A percentile compares a stretch with the other conserved stretches of the same genome.
Evolutionary conservation across 2,329 filamentous ascomycete genomes (phyloP).

Genomic region (Aureobasidium vineae): DNA sequence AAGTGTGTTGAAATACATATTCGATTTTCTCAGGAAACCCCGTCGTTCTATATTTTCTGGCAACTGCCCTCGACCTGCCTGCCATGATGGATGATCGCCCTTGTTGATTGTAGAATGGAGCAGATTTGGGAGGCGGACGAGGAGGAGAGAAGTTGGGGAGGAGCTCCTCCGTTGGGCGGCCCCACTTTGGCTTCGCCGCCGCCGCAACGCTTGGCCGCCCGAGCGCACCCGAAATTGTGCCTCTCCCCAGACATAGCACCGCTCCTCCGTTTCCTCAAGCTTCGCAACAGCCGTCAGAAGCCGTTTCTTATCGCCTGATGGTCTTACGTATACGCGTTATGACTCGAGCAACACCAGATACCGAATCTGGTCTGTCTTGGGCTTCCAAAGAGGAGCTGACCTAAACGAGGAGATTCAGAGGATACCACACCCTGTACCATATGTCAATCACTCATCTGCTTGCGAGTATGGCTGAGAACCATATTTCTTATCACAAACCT

Average conservation of each 20-base stretch:
- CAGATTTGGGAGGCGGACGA: not conserved
- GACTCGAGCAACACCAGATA: not conserved
- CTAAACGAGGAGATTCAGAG: not conserved
- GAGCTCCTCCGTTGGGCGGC: constrained; percentile 1
- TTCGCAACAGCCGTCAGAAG: not conserved
- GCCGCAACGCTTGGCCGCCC: not conserved
- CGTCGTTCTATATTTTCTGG: not conserved
- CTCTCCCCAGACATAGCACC: too few species aligned
- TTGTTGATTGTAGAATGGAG: not conserved
- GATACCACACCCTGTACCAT: not conserved
- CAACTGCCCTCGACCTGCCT: not conserved
- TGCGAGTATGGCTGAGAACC: not conserved
- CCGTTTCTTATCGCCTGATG: not conserved
- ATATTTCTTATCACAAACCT: not conserved
- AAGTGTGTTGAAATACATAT: not conserved
- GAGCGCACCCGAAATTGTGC: too few species aligned
- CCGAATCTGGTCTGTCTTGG: not conserved
- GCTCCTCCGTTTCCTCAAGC: not conserved
- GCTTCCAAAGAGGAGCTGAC: not conserved
- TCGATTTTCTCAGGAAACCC: not conserved
- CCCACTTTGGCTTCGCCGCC: not conserved
- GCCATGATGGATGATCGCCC: not conserved
- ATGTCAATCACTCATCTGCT: not conserved
- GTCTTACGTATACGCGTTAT: not conserved
- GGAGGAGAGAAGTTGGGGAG: not conserved